Base-by-base conservation (phyloP, 805 yeast genomes). In the Teunomyces funiuensis region DNA sequence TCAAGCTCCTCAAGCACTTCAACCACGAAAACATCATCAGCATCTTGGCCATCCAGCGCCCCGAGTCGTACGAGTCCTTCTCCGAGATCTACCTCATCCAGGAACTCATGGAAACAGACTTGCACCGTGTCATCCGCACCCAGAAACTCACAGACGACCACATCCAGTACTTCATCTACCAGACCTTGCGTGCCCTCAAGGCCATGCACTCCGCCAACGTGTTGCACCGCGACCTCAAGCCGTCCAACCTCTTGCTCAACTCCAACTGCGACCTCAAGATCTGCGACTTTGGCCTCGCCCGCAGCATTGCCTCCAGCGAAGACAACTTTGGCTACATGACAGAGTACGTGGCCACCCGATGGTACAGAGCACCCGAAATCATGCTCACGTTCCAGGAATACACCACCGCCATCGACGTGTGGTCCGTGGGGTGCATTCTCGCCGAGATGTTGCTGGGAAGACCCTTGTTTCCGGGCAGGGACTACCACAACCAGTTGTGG, bases 361-460 rank as follows among this genome's bases (percentile, higher is more conserved):
- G 98, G 97, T 91, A 91, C 63, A 74, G 98, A 42, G 98, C 98
- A 0, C 98, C 98, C 0, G 98, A 91, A 55, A 89, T 91, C 60
- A 91, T 91, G 98, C 74, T 91, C 37, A 88, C 96, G 10, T 88
- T 90, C 54, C 91, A 89, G 49, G 88, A 85, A 55, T 91, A 91
- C 66, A 86, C 97, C 18, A 86, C 91, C 28, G 97, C 97, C 26
- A 91, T 91, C 56, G 98, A 91, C 64, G 81, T 91, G 23, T 91
- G 98, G 98, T 85, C 95, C 2, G 96, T 89, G 16, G 98, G 98
- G 4, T 91, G 98, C 65, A 91, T 91, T 28, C 69, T 91, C 42
- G 97, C 96, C 0, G 98, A 91, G 60, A 77, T 91, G 79, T 68
- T 91, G 17, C 74, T 83, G 30, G 93, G 96, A 8, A 73, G 82